Base-by-base conservation (phyloP, 352 stramenopile genomes). In the Pythium coloratum region DNA sequence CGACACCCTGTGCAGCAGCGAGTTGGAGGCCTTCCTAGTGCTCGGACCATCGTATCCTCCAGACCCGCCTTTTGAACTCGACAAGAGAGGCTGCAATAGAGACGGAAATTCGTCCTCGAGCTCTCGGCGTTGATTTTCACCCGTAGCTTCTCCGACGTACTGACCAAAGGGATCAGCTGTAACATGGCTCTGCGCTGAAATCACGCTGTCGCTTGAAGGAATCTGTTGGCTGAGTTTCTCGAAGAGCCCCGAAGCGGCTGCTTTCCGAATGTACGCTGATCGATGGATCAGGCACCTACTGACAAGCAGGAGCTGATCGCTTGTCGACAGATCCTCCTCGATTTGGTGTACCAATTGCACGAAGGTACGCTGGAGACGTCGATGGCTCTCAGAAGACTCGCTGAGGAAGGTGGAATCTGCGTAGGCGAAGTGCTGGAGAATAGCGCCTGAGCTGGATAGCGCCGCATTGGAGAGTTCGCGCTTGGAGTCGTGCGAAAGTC, bases 351-450 rank as follows among this genome's bases (percentile, higher is more conserved):
- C 61, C 6, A 88, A 18, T 47, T 75, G 55, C 30, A 75, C 75
- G 7, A 90, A 57, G 58, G 72, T 63, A 10, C 76, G 70, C 46
- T 88, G 76, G 14, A 64, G 58, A 40, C 40, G 64, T 30, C 67
- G 72, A 42, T 80, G 70, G 42, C 66, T 46, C 14, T 16, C 40
- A n/a, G 58, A 66, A 3, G 65, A 33, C n/a, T 54, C 59, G 26
- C 14, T 63, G 47, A 75, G 70, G 38, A 73, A 73, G 1, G 67
- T 72, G 6, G 68, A 55, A 30, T 90, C 76, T 10, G 77, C 60
- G 47, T 88, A 90, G 24, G 81, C 77, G 53, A 87, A 85, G 32
- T 88, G 79, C 54, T 90, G 81, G 10, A 90, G 44, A 34, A 86
- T 24, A n/a, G 81, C 74, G 26, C 88, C 54, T 2, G 36, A 75